These are phyloP conservation scores for Calvatia gigantea DNA, from an alignment of 768 basidiomycete species.

Conservation along the genomic window DNA sequence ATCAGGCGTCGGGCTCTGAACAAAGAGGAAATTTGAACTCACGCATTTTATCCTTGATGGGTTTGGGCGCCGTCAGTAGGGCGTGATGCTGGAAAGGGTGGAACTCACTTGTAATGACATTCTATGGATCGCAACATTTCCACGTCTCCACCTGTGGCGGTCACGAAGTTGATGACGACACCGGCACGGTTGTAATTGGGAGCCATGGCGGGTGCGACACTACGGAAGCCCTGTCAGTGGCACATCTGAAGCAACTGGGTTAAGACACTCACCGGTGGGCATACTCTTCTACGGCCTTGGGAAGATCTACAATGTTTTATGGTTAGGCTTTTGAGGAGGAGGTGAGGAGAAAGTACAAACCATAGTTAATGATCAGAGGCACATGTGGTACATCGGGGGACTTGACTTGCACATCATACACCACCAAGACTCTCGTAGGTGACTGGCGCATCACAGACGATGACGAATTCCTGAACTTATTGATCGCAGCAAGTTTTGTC, in stretches of 20 bases:
- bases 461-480: conserved; percentile 71
- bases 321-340: conserved; percentile 6
- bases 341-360: conserved; percentile 33
- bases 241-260: neutral
- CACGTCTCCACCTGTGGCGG: conserved; percentile 95
- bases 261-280: conserved; percentile 72
- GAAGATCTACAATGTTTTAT: conserved; percentile 55
- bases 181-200: conserved; percentile 84
- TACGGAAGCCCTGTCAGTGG: conserved; percentile 27
- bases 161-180: conserved; percentile 94
- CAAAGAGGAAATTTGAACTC: conserved; percentile 26
- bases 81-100: neutral
- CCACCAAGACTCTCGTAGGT: conserved; percentile 74
- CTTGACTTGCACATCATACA: conserved; percentile 94
- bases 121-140: conserved; percentile 99
- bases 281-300: conserved; percentile 96
- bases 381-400: conserved; percentile 85
- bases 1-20: conserved; percentile 16
- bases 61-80: conserved; percentile 1
- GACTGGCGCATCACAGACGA: conserved; percentile 62
- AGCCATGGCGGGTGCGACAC: conserved; percentile 86
- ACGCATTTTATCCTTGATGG: conserved; percentile 81
- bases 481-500: conserved; percentile 76
- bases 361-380: conserved; percentile 94
- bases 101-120: conserved; percentile 88